phyloP scores from a whole-genome alignment of 345 rosid species.

The Microcos paniculata region DNA sequence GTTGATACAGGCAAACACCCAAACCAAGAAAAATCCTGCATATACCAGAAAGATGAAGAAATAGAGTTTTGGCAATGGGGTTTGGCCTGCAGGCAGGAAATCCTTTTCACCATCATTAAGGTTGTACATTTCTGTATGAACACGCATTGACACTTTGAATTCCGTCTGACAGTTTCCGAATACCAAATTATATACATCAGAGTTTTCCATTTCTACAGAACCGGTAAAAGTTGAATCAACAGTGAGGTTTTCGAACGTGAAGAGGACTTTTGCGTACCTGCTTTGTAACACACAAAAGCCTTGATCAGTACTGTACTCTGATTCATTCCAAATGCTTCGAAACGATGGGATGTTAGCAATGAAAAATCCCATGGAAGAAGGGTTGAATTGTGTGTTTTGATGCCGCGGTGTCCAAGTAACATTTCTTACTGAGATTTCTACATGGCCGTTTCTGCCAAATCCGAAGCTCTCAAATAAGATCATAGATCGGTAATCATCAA shows the following conservation, averaged over 20 bases:
- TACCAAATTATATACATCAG: slow-evolving; percentile 40
- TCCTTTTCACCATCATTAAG: slow-evolving; percentile 29
- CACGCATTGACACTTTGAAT: slow-evolving; percentile 46
- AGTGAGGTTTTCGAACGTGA: slow-evolving; percentile 28
- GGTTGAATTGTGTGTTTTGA: slow-evolving; percentile 14
- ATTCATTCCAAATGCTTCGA: slow-evolving; percentile 28
- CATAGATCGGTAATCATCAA: slow-evolving; percentile 34
- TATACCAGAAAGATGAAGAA: slow-evolving; percentile 35
- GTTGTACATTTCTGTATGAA: slow-evolving; percentile 53
- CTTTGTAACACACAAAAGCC: slow-evolving; percentile 38
- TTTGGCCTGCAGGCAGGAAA: slow-evolving; percentile 53
- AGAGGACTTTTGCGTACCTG: slow-evolving; percentile 27
- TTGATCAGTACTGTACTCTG: background rate
- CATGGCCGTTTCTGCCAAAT: slow-evolving; percentile 34
- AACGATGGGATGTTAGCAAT: slow-evolving; percentile 28
- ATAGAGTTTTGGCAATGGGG: slow-evolving; percentile 36
- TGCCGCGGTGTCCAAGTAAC: slow-evolving; percentile 29
- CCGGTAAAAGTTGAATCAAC: slow-evolving; percentile 29
- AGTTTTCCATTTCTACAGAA: slow-evolving; percentile 20
- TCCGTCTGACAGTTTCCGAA: slow-evolving; percentile 53
- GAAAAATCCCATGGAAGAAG: slow-evolving; percentile 49
- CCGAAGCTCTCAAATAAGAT: slow-evolving; percentile 56
- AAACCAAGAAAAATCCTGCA: slow-evolving; percentile 19
- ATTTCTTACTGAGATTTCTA: slow-evolving; percentile 27
- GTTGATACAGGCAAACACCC: slow-evolving; percentile 37